Percentiles rank a stretch among this genome's conserved stretches.
These are phyloP conservation scores for Penicillium lagena DNA, from an alignment of 495 filamentous ascomycete genomes.

Conservation along the genomic window DNA sequence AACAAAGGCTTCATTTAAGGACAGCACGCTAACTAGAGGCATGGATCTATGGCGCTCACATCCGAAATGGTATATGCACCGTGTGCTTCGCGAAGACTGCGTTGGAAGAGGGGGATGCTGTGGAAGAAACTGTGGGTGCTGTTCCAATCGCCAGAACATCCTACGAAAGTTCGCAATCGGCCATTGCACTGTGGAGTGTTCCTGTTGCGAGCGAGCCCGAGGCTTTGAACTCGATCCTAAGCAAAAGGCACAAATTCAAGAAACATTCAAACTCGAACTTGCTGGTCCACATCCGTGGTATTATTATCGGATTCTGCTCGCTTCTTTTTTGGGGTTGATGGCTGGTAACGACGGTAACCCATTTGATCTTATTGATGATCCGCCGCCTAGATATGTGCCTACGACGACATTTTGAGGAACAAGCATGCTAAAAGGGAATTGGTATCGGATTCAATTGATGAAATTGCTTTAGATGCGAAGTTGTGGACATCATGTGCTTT, in stretches of 20 bases:
- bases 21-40: not conserved
- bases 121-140: constrained; percentile 1
- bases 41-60: constrained; percentile 2
- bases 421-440: too few relatives aligned
- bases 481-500: too few relatives aligned
- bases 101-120: constrained; percentile 3
- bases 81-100: constrained; percentile 1
- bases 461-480: too few relatives aligned
- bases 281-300: not conserved
- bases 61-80: constrained; percentile 3
- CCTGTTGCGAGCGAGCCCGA: constrained; percentile 1
- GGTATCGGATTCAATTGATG: too few relatives aligned
- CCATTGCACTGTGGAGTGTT: constrained; percentile 4
- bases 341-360: not conserved
- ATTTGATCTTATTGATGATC: constrained; percentile 1
- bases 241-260: not conserved
- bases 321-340: constrained; percentile 4
- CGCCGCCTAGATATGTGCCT: not conserved
- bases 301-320: not conserved
- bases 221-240: not conserved
- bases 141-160: not conserved
- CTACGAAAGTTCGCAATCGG: not conserved
- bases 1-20: not conserved
- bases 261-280: too few relatives aligned
- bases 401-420: too few relatives aligned